Percentiles rank a stretch among this genome's conserved stretches.
Evolutionary conservation across 2,329 filamentous ascomycete genomes (phyloP).

Genomic region (Apiospora malaysiana): DNA sequence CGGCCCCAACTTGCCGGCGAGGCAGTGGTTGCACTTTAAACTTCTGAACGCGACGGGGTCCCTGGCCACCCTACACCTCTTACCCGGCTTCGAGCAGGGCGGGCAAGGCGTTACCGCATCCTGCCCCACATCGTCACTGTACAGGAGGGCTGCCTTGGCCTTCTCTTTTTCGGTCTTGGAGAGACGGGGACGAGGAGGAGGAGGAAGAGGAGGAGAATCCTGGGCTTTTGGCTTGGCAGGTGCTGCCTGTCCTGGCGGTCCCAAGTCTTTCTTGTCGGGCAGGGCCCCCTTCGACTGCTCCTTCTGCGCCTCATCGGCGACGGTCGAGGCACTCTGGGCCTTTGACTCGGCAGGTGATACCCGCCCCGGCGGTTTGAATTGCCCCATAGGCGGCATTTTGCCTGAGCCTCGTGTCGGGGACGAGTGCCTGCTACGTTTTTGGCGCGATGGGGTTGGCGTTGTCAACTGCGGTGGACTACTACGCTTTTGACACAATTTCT

Average conservation of each 20-base stretch:
- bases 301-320: background rate
- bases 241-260: too few species aligned
- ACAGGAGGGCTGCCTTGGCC: background rate
- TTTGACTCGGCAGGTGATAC: background rate
- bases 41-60: background rate
- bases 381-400: too few species aligned
- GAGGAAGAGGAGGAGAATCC: too few species aligned
- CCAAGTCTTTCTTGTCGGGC: too few species aligned
- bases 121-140: background rate
- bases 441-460: too few species aligned
- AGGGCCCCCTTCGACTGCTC: background rate
- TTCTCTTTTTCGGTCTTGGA: background rate
- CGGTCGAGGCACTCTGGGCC: too few species aligned
- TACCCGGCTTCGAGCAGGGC: background rate
- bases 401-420: too few species aligned
- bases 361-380: background rate
- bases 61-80: background rate
- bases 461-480: background rate
- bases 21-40: background rate
- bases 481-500: background rate
- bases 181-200: too few species aligned
- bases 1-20: background rate
- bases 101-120: background rate
- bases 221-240: too few species aligned
- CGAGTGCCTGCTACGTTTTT: too few species aligned